A percentile compares a stretch with the other conserved stretches of the same genome.
phyloP scores from a whole-genome alignment of 176 grass and related monocot species.

The Aechmea fasciata region DNA sequence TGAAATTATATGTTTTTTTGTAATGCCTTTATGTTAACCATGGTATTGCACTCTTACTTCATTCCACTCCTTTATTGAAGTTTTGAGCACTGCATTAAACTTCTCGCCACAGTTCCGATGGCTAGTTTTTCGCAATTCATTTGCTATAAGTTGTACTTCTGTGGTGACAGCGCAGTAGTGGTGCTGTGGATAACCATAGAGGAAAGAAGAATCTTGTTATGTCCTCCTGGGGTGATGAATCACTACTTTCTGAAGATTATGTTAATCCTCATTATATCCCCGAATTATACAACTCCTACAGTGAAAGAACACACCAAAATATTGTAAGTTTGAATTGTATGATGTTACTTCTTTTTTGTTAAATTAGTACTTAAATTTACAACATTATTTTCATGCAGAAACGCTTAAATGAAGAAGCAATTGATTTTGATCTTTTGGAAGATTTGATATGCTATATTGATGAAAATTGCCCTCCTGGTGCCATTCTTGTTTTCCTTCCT shows the following conservation, averaged over 20 bases:
- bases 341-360: neutral
- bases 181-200: constrained; percentile 71
- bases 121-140: too few species aligned
- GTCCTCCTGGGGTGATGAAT: constrained; percentile 93
- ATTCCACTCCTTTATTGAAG: too few species aligned
- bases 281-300: constrained; percentile 57
- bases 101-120: too few species aligned
- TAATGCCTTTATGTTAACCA: too few species aligned
- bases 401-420: constrained; percentile 83
- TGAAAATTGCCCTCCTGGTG: constrained; percentile 59
- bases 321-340: constrained; percentile 41
- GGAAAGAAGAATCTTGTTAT: constrained; percentile 92
- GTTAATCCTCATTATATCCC: constrained; percentile 77
- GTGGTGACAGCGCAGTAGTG: constrained; percentile 64
- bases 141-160: too few species aligned
- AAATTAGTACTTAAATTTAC: neutral
- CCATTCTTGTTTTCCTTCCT: constrained; percentile 92
- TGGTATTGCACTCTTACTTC: too few species aligned
- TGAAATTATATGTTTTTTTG: too few species aligned
- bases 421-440: constrained; percentile 96
- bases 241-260: constrained; percentile 84
- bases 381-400: constrained; percentile 35
- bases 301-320: constrained; percentile 79
- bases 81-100: too few species aligned
- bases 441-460: constrained; percentile 96